Base-by-base conservation (phyloP, 768 basidiomycete species). In the Albatrellus ellisii region DNA sequence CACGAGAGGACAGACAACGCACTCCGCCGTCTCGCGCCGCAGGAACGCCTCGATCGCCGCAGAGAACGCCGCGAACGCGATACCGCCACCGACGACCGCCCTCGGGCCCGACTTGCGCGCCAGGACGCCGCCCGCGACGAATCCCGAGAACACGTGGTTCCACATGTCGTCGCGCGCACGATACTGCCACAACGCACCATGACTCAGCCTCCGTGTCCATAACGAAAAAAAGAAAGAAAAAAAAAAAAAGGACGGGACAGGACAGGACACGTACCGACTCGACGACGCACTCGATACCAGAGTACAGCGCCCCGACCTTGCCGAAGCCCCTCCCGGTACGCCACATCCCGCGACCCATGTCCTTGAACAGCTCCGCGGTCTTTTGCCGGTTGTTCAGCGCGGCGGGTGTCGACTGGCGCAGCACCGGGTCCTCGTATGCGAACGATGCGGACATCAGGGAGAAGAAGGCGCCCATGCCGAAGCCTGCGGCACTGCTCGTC, bases 381-480 rank as follows among this genome's bases (percentile, higher is more conserved):
- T 92, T 92, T 58, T 91, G 84, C 18, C 70, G 67, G 34, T 73
- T 74, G 46, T 62, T 75, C 62, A 78, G 53, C 10, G 66, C 70
- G 9, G 66, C 66, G 50, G 73, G 69, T 8, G 69, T 67, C 52
- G 75, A 72, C 36, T 75, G 65, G 25, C 85, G 77, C 26, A 86
- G 69, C 34, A 88, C 64, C 9, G 92, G 91, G 58, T 97, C 92
- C 59, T 97, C 94, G 57, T 95, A 94, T 26, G 83, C 81, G 58
- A 98, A 92, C 22, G 90, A 88, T 15, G 90, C 69, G 26, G 86
- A 88, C 94, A 98, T 97, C 45, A 97, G 70, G 1, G 90, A 89
- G 65, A 98, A 88, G 69, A 97, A 91, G 25, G 82, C 91, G 45
- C 94, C 94, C 32, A 95, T 72, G 9, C 73, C 92, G 52, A 98